phyloP scores from a whole-genome alignment of 2,329 filamentous ascomycete genomes.

The Monosporascus sp. region DNA sequence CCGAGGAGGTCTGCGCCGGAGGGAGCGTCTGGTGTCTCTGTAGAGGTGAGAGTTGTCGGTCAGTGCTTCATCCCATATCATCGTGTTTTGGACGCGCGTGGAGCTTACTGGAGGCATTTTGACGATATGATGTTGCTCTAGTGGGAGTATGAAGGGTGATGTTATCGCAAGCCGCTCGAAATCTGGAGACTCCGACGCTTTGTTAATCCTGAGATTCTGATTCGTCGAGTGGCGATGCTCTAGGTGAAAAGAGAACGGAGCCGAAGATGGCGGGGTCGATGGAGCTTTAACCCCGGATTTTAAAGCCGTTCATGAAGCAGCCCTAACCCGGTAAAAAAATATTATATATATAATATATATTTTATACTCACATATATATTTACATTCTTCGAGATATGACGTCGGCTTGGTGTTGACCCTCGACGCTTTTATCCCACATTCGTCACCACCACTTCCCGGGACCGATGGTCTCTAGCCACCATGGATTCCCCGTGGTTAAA shows the following conservation, averaged over 20 bases:
- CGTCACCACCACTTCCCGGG: background rate
- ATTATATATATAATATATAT: too few relatives aligned
- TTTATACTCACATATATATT: background rate
- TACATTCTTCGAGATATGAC: background rate
- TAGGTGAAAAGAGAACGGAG: background rate
- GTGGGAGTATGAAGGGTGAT: too few relatives aligned
- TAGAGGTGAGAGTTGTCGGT: conserved; percentile 29
- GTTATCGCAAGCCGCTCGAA: too few relatives aligned
- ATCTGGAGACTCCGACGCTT: background rate
- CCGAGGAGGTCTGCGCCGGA: conserved; percentile 55
- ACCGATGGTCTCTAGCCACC: conserved; percentile 16
- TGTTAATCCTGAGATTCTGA: background rate
- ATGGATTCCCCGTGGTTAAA: conserved; percentile 29
- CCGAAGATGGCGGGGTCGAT: background rate
- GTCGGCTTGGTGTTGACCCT: background rate
- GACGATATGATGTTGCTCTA: background rate
- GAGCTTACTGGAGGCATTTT: conserved; percentile 52
- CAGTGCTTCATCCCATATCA: conserved; percentile 29
- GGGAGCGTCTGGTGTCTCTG: conserved; percentile 55
- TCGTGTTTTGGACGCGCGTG: background rate
- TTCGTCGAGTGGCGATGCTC: background rate
- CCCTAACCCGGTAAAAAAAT: too few relatives aligned
- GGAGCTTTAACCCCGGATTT: background rate
- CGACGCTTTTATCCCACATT: background rate
- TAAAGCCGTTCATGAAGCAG: too few relatives aligned